phyloP scores from a whole-genome alignment of 2,329 filamentous ascomycete species.

The Nemania abortiva region DNA sequence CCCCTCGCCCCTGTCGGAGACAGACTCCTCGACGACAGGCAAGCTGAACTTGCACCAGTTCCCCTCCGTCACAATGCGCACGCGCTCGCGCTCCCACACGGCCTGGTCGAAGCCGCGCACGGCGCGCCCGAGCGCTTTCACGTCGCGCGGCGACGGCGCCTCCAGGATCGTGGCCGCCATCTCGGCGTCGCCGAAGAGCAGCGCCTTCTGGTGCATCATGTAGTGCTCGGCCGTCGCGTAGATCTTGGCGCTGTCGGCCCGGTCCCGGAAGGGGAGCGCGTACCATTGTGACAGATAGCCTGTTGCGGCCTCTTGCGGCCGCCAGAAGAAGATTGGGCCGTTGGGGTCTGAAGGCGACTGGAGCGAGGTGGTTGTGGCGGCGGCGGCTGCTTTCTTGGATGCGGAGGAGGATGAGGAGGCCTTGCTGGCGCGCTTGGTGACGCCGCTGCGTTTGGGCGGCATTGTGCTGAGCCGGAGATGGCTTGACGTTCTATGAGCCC shows the following conservation, averaged over 20 bases:
- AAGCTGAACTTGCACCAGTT: conserved; percentile 70
- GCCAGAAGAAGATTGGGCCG: conserved; percentile 41
- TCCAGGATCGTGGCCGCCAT: conserved; percentile 62
- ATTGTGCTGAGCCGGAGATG: conserved; percentile 7
- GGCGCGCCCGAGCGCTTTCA: conserved; percentile 66
- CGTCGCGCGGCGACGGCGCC: conserved; percentile 59
- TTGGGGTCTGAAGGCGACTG: neutral
- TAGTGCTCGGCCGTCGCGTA: conserved; percentile 67
- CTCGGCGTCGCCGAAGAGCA: conserved; percentile 52
- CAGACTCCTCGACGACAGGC: conserved; percentile 48
- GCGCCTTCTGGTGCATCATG: conserved; percentile 48
- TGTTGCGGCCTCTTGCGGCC: conserved; percentile 20
- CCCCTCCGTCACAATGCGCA: conserved; percentile 67
- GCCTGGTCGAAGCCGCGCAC: conserved; percentile 64
- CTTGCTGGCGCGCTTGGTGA: neutral
- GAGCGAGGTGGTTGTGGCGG: neutral
- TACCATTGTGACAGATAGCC: conserved; percentile 43
- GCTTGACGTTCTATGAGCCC: neutral
- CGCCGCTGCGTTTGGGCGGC: conserved; percentile 25
- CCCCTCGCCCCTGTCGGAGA: neutral
- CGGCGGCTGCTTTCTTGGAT: neutral
- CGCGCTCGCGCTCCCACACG: conserved; percentile 65
- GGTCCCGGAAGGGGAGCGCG: conserved; percentile 39
- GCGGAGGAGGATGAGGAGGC: neutral
- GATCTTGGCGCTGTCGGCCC: conserved; percentile 38